These are phyloP conservation scores for Penicillium sclerotiorum DNA, from an alignment of 2,329 filamentous ascomycete species.

Conservation along the genomic window DNA sequence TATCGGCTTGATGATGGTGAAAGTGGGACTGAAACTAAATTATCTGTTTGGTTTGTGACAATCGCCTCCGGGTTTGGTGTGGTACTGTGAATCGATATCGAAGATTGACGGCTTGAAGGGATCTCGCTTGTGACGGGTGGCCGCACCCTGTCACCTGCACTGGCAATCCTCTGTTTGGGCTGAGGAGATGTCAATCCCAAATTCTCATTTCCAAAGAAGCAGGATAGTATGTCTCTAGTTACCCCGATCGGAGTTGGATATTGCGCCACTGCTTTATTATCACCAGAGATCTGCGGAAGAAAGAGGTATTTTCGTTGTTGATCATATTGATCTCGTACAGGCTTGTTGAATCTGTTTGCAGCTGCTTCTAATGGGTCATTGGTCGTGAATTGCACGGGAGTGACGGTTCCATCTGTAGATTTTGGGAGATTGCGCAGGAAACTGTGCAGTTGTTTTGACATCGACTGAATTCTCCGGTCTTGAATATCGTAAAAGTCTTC, in stretches of 20 bases:
- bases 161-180: no score
- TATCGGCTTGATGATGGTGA: no score
- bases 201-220: constrained; percentile 8
- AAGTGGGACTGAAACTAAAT: no score
- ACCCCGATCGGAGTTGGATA: constrained; percentile 8
- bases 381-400: not conserved
- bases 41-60: no score
- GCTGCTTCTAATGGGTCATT: not conserved
- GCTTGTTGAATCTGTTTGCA: constrained; percentile 4
- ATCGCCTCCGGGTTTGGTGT: no score
- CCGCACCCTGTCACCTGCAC: no score
- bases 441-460: not conserved
- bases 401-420: not conserved
- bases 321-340: not conserved
- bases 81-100: no score
- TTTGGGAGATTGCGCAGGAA: not conserved
- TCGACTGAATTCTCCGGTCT: not conserved
- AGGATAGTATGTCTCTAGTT: constrained; percentile 4
- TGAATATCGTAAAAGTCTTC: not conserved
- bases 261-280: not conserved
- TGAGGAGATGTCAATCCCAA: not conserved
- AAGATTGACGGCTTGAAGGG: no score
- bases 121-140: no score
- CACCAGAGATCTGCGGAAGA: not conserved
- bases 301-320: constrained; percentile 1